Percentiles rank a stretch among this genome's conserved stretches.
Evolutionary conservation across 768 basidiomycete genomes (phyloP).

Genomic region (Suillus variegatus): DNA sequence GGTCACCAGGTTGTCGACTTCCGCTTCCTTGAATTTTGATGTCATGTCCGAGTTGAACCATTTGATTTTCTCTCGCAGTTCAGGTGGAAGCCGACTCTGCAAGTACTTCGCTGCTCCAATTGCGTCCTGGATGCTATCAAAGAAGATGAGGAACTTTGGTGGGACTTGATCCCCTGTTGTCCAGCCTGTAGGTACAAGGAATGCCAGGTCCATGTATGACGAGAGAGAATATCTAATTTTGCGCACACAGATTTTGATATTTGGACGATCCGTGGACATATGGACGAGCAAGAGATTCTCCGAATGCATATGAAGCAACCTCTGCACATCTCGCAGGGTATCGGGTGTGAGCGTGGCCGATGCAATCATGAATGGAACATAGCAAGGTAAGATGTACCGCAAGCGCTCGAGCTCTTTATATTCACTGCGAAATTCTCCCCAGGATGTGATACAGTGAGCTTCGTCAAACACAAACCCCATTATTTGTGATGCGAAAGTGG

Average conservation of each 20-base stretch:
- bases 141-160: neutral
- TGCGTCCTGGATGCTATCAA: neutral
- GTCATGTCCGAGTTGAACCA: slow-evolving; percentile 27
- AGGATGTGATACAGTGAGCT: neutral
- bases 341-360: neutral
- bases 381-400: neutral
- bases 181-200: neutral
- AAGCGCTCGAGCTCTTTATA: neutral
- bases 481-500: neutral
- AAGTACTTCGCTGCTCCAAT: slow-evolving; percentile 8
- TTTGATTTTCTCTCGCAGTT: slow-evolving; percentile 18
- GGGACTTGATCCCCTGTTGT: neutral
- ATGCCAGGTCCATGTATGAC: neutral
- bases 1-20: slow-evolving; percentile 14
- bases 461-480: neutral
- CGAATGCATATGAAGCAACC: neutral
- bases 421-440: neutral
- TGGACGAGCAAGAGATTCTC: neutral
- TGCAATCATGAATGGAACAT: neutral
- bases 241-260: neutral
- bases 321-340: neutral
- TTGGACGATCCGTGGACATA: neutral
- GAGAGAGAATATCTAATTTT: neutral
- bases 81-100: slow-evolving; percentile 10
- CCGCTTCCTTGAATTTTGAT: slow-evolving; percentile 16